These are phyloP conservation scores for Extremus antarcticus DNA, from an alignment of 495 filamentous ascomycete genomes.

Conservation along the genomic window DNA sequence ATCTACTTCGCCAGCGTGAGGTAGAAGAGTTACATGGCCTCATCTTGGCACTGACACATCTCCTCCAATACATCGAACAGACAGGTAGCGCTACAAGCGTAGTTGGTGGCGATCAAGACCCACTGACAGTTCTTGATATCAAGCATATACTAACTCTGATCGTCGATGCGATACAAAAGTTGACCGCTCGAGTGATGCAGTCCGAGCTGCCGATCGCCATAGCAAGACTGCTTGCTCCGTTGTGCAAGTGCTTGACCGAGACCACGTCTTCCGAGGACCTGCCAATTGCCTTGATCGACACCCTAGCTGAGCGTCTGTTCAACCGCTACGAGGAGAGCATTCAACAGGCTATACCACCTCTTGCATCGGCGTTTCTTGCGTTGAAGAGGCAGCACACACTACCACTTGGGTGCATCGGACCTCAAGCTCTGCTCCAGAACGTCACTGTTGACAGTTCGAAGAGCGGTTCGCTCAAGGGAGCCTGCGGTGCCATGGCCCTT, in stretches of 20 bases:
- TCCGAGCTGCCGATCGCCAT: slow-evolving; percentile 10
- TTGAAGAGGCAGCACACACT: neutral
- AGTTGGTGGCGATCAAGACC: neutral
- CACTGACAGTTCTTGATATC: neutral
- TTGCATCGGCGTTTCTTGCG: neutral
- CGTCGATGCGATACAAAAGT: neutral
- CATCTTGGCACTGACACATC: slow-evolving; percentile 16
- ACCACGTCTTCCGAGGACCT: neutral
- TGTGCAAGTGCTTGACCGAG: slow-evolving; percentile 1
- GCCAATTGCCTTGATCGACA: slow-evolving; percentile 4
- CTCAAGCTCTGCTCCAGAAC: neutral
- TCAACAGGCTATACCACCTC: neutral
- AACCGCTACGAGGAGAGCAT: slow-evolving; percentile 9
- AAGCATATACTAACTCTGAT: neutral
- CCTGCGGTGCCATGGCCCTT: slow-evolving; percentile 13
- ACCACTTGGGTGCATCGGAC: slow-evolving; percentile 6
- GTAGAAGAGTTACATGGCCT: slow-evolving; percentile 30
- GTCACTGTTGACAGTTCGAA: slow-evolving; percentile 8
- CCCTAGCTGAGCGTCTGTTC: slow-evolving; percentile 5
- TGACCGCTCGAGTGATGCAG: slow-evolving; percentile 9
- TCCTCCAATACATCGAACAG: slow-evolving; percentile 9
- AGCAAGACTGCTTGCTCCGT: neutral
- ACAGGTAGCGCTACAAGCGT: neutral
- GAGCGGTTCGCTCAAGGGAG: slow-evolving; percentile 6
- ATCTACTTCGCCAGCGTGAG: slow-evolving; percentile 15